phyloP scores from a whole-genome alignment of 1,284 basidiomycete genomes.

The Ceratorhiza oryzae-sativae region DNA sequence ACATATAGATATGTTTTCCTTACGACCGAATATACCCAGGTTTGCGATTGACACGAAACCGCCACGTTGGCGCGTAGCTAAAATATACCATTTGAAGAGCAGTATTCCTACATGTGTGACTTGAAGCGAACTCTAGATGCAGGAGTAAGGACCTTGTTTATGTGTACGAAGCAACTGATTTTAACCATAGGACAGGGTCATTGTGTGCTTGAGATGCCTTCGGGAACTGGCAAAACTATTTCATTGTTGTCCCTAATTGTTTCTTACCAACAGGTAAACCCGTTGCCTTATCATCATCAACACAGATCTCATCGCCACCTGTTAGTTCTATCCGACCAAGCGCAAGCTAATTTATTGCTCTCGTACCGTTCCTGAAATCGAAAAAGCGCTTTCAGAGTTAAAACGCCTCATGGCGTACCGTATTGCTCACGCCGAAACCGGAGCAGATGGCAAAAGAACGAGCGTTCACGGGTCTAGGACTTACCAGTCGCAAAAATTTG shows the following conservation, averaged over 20 bases:
- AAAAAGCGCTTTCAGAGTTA: conserved; percentile 96
- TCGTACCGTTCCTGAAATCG: conserved; percentile 99
- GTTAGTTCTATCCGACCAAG: conserved; percentile 86
- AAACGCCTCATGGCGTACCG: conserved; percentile 95
- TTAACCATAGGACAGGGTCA: conserved; percentile 72
- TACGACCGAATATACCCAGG: conserved; percentile 91
- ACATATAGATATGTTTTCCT: conserved; percentile 81
- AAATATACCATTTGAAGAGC: conserved; percentile 64
- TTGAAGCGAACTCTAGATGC: conserved; percentile 96
- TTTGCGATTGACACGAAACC: conserved; percentile 49
- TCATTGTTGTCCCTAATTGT: conserved; percentile 96
- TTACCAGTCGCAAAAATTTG: conserved; percentile 96
- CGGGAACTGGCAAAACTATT: conserved; percentile 98
- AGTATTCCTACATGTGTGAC: conserved; percentile 99
- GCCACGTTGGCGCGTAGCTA: conserved; percentile 43
- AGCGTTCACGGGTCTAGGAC: conserved; percentile 86
- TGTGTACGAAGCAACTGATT: conserved; percentile 39
- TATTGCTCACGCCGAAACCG: conserved; percentile 64
- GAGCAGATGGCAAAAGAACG: conserved; percentile 82
- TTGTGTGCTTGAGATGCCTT: conserved; percentile 99
- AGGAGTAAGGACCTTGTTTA: conserved; percentile 53
- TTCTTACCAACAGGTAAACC: conserved; percentile 89
- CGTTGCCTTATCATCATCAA: background rate
- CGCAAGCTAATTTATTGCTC: conserved; percentile 99
- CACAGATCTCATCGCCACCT: conserved; percentile 13